Base-by-base conservation (phyloP, 208 protist genomes). In the Trypanosoma melophagium region DNA sequence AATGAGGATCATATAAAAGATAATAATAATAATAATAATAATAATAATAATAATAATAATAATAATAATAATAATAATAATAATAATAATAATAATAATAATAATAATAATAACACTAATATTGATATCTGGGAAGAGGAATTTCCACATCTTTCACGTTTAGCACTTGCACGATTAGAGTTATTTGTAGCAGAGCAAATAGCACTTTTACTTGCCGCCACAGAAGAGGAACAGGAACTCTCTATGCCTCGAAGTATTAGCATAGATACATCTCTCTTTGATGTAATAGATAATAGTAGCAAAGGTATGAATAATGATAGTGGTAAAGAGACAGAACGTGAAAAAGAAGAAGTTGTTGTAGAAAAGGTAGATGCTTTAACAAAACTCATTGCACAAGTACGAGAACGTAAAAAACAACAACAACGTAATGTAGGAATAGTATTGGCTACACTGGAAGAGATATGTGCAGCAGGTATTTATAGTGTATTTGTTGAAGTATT, bases 391-490 rank as follows among this genome's bases (percentile, higher is more conserved):
- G 17, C 49, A 7, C 49, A 13, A 16, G 42, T 67, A 57, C 50
- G 45, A 5, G 41, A 69, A 40, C 40, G 41, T 51, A 12, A 64
- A 22, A 0, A 60, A 14, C 40, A 71, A 40, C 52, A 52, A 44
- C 25, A 13, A 14, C 24, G 24, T 38, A 51, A 52, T n/a, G 22
- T 24, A 49, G 17, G 10, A 60, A 14, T 41, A 13, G 51, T 74
- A 1, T 72, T 76, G 3, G 47, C 81, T n/a, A 47, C 80, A 3
- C 60, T 95, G 40, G 57, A 40, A 19, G 64, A 69, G n/a, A 54
- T 90, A 22, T 76, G 83, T 53, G 77, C 69, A 16, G 72, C 70
- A 1, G 89, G 89, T 35, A 66, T 93, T 14, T 62, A 61, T 22
- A 82, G 56, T 58, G 78, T 81, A 17, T 81, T 66, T 65, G 65